These are phyloP conservation scores for Aspergillus fischeri DNA, from an alignment of 2,329 filamentous ascomycete genomes.

Conservation along the genomic window DNA sequence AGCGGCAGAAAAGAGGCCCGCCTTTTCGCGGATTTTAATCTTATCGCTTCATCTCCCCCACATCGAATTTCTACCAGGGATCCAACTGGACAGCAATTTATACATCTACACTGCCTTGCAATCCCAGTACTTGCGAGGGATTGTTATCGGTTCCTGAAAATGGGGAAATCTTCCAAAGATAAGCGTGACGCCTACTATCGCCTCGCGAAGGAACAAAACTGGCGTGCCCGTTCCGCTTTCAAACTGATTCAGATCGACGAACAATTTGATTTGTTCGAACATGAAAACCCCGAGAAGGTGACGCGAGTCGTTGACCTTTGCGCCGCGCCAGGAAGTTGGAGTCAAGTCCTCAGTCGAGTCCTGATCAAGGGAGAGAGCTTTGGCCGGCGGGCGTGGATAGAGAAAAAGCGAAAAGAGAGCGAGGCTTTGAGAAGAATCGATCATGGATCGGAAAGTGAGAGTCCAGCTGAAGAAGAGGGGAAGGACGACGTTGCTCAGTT, in stretches of 20 bases:
- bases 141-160: slow-evolving; percentile 32
- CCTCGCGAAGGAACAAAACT: slow-evolving; percentile 97
- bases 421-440: slow-evolving; percentile 21
- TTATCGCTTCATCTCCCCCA: slow-evolving; percentile 23
- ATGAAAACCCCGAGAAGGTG: slow-evolving; percentile 59
- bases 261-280: slow-evolving; percentile 90
- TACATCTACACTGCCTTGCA: neutral
- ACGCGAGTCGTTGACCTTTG: slow-evolving; percentile 93
- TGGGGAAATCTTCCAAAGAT: slow-evolving; percentile 98
- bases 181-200: slow-evolving; percentile 98
- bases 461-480: slow-evolving; percentile 28
- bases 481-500: slow-evolving; percentile 29
- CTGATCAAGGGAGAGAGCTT: slow-evolving; percentile 92
- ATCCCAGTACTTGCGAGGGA: neutral
- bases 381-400: slow-evolving; percentile 79
- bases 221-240: slow-evolving; percentile 93
- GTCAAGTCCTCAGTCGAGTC: slow-evolving; percentile 88
- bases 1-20: slow-evolving; percentile 30
- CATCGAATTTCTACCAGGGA: neutral
- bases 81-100: neutral
- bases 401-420: slow-evolving; percentile 65
- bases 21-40: slow-evolving; percentile 31
- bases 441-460: slow-evolving; percentile 9
- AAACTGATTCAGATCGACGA: slow-evolving; percentile 94
- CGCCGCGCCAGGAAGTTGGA: slow-evolving; percentile 94